Conservation (phyloP, 148 eudicot genomes). For the Suaeda aralocaspica region DNA sequence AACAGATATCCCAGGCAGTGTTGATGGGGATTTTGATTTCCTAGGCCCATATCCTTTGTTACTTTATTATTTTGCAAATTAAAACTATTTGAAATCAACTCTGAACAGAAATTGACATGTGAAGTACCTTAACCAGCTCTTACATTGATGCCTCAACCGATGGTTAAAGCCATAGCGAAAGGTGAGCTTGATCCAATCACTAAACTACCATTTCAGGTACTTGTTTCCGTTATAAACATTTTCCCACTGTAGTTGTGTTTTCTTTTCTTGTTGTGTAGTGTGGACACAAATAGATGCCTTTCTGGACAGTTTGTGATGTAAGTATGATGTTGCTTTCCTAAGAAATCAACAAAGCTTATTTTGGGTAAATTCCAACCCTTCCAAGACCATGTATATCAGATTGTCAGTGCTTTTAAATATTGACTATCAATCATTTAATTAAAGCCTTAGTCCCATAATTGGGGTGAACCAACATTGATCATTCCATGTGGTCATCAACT, state of each 20-base stretch:
- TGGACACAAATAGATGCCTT: background rate
- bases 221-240: background rate
- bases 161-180: conserved; percentile 73
- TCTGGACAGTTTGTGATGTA: no score
- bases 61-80: conserved; percentile 8
- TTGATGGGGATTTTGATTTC: conserved; percentile 61
- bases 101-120: background rate
- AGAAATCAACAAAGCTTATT: no score
- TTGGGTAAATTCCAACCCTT: no score
- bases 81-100: background rate
- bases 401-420: no score
- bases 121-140: conserved; percentile 52
- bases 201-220: conserved; percentile 79
- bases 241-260: background rate
- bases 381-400: no score
- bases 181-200: conserved; percentile 89
- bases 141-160: conserved; percentile 58
- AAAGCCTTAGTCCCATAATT: no score
- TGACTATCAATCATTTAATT: no score
- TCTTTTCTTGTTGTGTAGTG: conserved; percentile 1
- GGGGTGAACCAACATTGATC: no score
- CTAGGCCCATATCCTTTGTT: conserved; percentile 98
- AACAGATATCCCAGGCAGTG: conserved; percentile 37
- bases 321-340: no score
- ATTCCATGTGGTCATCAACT: no score